Base-by-base conservation (phyloP, 2,329 filamentous ascomycete species). In the Trichoderma sp. region DNA sequence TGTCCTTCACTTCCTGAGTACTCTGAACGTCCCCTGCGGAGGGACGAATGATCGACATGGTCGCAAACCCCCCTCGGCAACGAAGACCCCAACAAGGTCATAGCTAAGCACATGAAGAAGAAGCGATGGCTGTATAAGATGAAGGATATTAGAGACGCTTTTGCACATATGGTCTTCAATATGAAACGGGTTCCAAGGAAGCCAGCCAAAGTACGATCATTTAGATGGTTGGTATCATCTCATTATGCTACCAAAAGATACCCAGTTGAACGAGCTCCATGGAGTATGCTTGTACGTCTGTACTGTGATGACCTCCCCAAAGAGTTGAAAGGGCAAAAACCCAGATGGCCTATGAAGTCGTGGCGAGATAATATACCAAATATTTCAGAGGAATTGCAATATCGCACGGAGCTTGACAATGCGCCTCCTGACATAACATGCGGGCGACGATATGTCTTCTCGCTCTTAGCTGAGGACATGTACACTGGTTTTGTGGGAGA, bases 221-320 rank as follows among this genome's bases (percentile, higher is more conserved):
- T 61, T 8, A 34, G 58, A 15, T 61, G 58, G 58, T 25, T 61
- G 15, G 34, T 61, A 10, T 61, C 58, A 22, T 61, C n/a, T 61
- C 22, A 27, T 34, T 27, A 32, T 37, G 13, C 35, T 45, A n/a
- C 48, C 5, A 4, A 65, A 17, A 35, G 53, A 22, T 53, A 42
- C 22, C 35, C 15, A 22, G 13, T 45, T 72, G 71, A 27, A 6
- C 58, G 17, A 5, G 34, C 58, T 19, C 58, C 58, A 12, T 61
- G 58, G 42, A 27, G 42, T 19, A 61, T 61, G 42, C 58, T 61
- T 50, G 42, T 61, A 42, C 42, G 42, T n/a, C 17, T 12, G 2
- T 35, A 22, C 32, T 35, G 50, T 9, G 17, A 50, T 12, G 58
- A 61, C 19, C 27, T 52, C 8, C 39, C 42, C 13, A 17, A n/a